Evolutionary conservation across 2,329 filamentous ascomycete genomes (phyloP).

Genomic region (Aspergillus texensis): DNA sequence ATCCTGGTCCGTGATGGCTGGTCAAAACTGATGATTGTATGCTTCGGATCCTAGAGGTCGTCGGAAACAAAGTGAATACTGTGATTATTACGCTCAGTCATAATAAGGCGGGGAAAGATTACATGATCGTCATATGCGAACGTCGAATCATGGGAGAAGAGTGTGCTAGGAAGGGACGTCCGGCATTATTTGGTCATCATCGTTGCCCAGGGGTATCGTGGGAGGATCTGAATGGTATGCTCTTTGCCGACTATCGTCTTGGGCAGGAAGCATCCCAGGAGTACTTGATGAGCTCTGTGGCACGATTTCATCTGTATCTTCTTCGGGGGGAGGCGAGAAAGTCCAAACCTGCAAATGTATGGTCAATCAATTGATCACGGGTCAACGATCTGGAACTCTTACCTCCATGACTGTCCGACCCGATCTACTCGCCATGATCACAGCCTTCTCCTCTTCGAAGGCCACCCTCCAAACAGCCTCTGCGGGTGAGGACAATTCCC

Average conservation of each 20-base stretch:
- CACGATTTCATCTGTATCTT: constrained; percentile 29
- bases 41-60: neutral
- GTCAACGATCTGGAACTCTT: constrained; percentile 39
- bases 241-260: constrained; percentile 25
- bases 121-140: constrained; percentile 17
- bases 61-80: neutral
- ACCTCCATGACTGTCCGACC: constrained; percentile 97
- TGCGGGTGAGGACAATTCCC: constrained; percentile 86
- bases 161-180: constrained; percentile 30
- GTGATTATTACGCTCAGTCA: constrained; percentile 8
- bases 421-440: constrained; percentile 85
- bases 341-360: constrained; percentile 76
- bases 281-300: constrained; percentile 38
- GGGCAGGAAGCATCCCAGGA: constrained; percentile 28
- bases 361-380: constrained; percentile 13
- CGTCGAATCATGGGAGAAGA: constrained; percentile 4
- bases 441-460: constrained; percentile 97
- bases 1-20: constrained; percentile 16
- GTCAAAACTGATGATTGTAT: constrained; percentile 7
- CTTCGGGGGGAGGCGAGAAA: constrained; percentile 73
- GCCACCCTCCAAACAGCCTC: constrained; percentile 98
- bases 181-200: constrained; percentile 38
- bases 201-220: constrained; percentile 27
- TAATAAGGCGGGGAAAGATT: constrained; percentile 17
- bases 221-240: constrained; percentile 37